Evolutionary conservation across 1,139 yeast species (phyloP), one percentile per base, ranked within the genome.

Genomic region (Pneumocystis carinii): DNA sequence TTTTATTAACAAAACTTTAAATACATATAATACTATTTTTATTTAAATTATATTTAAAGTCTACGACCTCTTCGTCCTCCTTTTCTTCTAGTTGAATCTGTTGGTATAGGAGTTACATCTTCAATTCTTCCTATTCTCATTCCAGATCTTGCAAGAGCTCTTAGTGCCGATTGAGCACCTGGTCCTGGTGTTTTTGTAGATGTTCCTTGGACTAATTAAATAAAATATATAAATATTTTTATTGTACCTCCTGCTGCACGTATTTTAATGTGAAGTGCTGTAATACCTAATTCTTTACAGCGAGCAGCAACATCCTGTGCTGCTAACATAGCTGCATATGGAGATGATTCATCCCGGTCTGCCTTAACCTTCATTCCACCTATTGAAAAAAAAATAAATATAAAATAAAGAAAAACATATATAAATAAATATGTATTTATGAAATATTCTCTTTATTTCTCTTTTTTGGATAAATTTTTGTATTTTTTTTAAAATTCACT

Each of bases 1-100:
- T 32, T 27, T 32, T 32, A 32, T 32, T 5, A 27, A 32, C 35
- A 32, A 37, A 37, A 3, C 5, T 14, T 14, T 36, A 36, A 37
- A 37, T 37, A 37, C n/a, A 14, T 37, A 37, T 37, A 37, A 35
- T 14, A 37, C 12, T 37, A 7, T 32, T 32, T 32, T 32, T 27
- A 27, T 27, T 32, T 32, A 8, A 32, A 32, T 4, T 32, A 32
- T 7, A 24, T 24, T 85, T 84, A 90, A 83, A 90, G 87, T 87
- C 99, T 90, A 87, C 98, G 92, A 90, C 99, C 99, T 87, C 99
- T 90, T 86, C 98, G 94, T 88, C 99, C 99, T 89, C 98, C 98
- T 95, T 94, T 94, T 88, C 95, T 89, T 87, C 99, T 94, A 81
- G 98, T 94, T 76, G 97, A 90, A 82, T 94, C 99, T 73, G 98